Evolutionary conservation across 2,329 filamentous ascomycete species (phyloP), one percentile per base, ranked within the genome.

Genomic region (Colletotrichum filicis): DNA sequence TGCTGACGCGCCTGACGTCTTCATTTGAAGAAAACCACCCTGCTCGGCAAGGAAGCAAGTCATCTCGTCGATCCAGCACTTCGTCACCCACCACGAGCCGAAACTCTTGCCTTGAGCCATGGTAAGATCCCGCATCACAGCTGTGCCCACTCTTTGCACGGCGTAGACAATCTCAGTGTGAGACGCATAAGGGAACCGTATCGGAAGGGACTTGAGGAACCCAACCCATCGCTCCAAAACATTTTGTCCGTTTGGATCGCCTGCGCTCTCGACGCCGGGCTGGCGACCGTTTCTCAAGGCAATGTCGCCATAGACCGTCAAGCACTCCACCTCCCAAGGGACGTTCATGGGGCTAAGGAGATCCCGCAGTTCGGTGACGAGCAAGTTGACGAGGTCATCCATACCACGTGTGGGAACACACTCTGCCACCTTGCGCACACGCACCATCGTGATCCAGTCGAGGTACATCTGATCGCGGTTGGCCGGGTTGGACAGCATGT

Each of bases 11-110:
- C 82, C 82, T 4, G 82, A 83, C 8, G 82, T 83, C 75, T 85
- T 89, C 71, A 88, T 88, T 76, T 88, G 87, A 85, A 98, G 92
- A 79, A 98, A 98, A 0, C 96, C 96, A 63, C 95, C 96, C 77
- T 95, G 92, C 78, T 97, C 95, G 0, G 94, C 95, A 76, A 98
- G 87, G 88, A 97, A 98, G 70, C 93, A 89, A 62, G 95, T 91
- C 94, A 97, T 97, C 84, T 98, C 96, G 79, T 98, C 95, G 65
- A 98, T 90, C 88, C 96, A 98, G 71, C 96, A 95, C 81, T 98
- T 98, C 4, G 95, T 95, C 71, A 98, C 94, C 94, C 94, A 97
- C 95, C 95, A 97, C 6, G 93, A 92, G n/a, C 94, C 93, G 79
- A 96, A 97, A 79, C 93, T 95, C 79, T 92, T 91, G 22, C 93